Percentiles rank a stretch among this genome's conserved stretches.
phyloP scores from a whole-genome alignment of 495 filamentous ascomycete genomes.

The Tuber magnatum region DNA sequence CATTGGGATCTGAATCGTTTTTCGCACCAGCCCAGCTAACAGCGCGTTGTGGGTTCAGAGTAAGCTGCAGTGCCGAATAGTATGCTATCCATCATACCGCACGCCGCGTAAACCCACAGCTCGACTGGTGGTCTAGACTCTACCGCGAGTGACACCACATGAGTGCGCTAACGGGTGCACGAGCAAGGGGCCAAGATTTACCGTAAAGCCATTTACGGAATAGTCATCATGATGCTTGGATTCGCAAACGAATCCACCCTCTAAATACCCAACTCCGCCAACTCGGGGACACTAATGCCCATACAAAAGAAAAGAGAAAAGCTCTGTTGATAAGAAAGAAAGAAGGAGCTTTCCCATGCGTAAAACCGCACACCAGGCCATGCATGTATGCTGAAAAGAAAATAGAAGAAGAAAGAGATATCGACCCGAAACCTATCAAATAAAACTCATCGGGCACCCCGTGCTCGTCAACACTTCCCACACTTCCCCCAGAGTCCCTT shows the following conservation, averaged over 20 bases:
- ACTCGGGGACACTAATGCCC: neutral
- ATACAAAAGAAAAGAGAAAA: neutral
- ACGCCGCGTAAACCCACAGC: no score
- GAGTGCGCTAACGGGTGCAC: neutral
- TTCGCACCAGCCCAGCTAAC: no score
- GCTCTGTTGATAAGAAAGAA: neutral
- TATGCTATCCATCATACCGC: no score
- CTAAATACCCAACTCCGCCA: neutral
- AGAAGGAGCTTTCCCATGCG: neutral
- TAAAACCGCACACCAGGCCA: neutral
- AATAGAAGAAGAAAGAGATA: neutral
- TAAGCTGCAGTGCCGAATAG: no score
- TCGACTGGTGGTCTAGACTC: no score
- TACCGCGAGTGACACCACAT: neutral
- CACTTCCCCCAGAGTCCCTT: neutral
- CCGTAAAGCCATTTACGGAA: neutral
- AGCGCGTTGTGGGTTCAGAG: no score
- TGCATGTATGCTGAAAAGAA: neutral
- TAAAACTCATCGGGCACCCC: neutral
- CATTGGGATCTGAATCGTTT: no score
- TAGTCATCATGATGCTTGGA: neutral
- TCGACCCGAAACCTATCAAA: neutral
- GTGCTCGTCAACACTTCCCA: neutral
- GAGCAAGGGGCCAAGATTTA: neutral
- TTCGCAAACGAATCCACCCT: neutral